Evolutionary conservation across 2,329 filamentous ascomycete genomes (phyloP).

Genomic region (Drechslerella dactyloides): DNA sequence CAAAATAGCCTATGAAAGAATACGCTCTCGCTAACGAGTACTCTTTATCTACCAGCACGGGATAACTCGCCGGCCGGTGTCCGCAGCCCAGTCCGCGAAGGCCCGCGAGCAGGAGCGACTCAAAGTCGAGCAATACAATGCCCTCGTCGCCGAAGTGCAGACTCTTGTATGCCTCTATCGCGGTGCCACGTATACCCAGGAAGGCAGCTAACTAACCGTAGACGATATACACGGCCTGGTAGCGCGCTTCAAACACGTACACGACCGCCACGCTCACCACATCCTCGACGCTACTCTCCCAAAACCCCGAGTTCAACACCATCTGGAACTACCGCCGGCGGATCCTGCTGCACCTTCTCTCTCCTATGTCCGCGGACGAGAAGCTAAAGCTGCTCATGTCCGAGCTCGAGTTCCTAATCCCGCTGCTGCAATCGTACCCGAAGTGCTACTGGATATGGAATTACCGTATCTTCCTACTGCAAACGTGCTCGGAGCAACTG

Average conservation of each 20-base stretch:
- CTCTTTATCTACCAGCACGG: constrained; percentile 70
- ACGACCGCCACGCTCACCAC: constrained; percentile 68
- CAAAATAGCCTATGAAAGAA: background rate
- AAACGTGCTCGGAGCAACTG: constrained; percentile 72
- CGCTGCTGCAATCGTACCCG: constrained; percentile 80
- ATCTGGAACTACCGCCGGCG: constrained; percentile 87
- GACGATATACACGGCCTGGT: background rate
- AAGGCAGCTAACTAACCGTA: constrained; percentile 44
- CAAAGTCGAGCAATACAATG: constrained; percentile 77
- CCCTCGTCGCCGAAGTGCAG: constrained; percentile 72
- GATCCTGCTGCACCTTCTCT: constrained; percentile 69
- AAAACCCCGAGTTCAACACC: constrained; percentile 89
- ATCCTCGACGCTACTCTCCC: constrained; percentile 73
- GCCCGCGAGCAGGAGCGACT: constrained; percentile 73
- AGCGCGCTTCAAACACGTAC: constrained; percentile 32
- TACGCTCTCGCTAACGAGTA: background rate
- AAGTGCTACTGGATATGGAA: constrained; percentile 99
- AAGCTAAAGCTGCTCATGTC: constrained; percentile 63
- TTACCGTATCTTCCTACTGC: constrained; percentile 83
- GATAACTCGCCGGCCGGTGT: constrained; percentile 69
- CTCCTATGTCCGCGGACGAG: constrained; percentile 58
- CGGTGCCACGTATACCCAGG: constrained; percentile 1
- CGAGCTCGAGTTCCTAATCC: constrained; percentile 82
- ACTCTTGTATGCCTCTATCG: constrained; percentile 65
- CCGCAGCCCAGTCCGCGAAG: constrained; percentile 64